phyloP scores from a whole-genome alignment of 352 stramenopile genomes.

The Phytopythium chamaehyphon region DNA sequence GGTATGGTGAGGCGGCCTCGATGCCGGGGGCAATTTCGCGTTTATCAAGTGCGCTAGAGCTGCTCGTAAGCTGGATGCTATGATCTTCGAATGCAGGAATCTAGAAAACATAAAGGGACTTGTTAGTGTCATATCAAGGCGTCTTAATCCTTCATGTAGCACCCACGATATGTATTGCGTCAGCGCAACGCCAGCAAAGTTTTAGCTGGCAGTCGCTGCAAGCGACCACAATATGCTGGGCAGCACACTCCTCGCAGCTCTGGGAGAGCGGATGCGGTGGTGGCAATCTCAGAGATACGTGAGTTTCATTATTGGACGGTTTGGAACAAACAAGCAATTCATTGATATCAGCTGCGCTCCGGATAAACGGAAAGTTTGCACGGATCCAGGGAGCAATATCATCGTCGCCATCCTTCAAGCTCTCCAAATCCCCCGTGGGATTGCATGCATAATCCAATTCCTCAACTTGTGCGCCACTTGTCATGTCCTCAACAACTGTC shows the following conservation, averaged over 20 bases:
- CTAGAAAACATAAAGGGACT: background rate
- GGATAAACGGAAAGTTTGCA: slow-evolving; percentile 25
- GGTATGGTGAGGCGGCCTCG: no score
- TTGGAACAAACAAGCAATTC: background rate
- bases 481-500: no score
- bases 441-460: background rate
- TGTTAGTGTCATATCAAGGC: background rate
- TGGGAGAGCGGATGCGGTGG: background rate
- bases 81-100: no score
- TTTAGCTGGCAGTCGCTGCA: slow-evolving; percentile 44
- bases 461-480: no score
- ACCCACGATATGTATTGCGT: slow-evolving; percentile 78
- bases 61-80: no score
- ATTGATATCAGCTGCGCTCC: slow-evolving; percentile 17
- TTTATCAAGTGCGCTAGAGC: no score
- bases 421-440: background rate
- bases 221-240: slow-evolving; percentile 14
- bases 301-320: no score
- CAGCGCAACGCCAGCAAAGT: slow-evolving; percentile 58
- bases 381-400: slow-evolving; percentile 33
- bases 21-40: no score
- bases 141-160: background rate
- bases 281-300: background rate
- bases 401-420: background rate
- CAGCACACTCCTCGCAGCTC: slow-evolving; percentile 55